phyloP scores from a whole-genome alignment of 2,329 filamentous ascomycete species.

The Herpotrichia juniperi region DNA sequence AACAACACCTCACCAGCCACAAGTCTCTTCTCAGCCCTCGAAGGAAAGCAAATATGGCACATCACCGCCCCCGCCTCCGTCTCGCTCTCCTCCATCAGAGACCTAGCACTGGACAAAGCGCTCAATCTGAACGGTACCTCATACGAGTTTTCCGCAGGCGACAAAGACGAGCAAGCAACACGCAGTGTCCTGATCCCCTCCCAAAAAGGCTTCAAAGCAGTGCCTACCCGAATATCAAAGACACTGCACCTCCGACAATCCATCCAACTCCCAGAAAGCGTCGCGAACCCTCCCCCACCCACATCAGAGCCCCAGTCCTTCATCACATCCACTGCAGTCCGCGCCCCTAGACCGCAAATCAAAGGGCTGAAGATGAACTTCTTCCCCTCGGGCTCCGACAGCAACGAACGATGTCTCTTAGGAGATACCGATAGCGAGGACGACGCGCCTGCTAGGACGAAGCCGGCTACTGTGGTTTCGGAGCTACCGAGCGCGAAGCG shows the following conservation, averaged over 20 bases:
- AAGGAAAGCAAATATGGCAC: constrained; percentile 80
- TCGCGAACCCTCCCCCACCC: constrained; percentile 48
- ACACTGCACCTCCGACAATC: constrained; percentile 71
- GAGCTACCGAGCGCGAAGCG: no score
- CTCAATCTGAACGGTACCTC: constrained; percentile 68
- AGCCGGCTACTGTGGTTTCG: no score
- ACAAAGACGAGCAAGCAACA: constrained; percentile 58
- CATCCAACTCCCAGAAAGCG: constrained; percentile 58
- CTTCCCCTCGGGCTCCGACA: constrained; percentile 66
- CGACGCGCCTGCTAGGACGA: constrained; percentile 45
- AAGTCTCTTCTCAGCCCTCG: constrained; percentile 64
- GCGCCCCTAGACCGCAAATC: constrained; percentile 67
- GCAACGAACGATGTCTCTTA: constrained; percentile 50
- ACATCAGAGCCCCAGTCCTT: constrained; percentile 48
- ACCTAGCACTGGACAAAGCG: constrained; percentile 66
- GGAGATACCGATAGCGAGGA: constrained; percentile 51
- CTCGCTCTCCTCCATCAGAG: constrained; percentile 70
- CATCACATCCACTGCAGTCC: constrained; percentile 56
- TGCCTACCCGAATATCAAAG: constrained; percentile 54
- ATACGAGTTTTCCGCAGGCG: constrained; percentile 63
- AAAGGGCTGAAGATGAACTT: constrained; percentile 71
- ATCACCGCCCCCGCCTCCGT: constrained; percentile 75
- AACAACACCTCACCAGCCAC: constrained; percentile 34
- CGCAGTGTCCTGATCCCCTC: constrained; percentile 68
- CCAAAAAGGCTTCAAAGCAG: constrained; percentile 59